Percentiles rank a stretch among this genome's conserved stretches.
Conservation (phyloP, 768 basidiomycete species). For the Naganishia randhawae region DNA sequence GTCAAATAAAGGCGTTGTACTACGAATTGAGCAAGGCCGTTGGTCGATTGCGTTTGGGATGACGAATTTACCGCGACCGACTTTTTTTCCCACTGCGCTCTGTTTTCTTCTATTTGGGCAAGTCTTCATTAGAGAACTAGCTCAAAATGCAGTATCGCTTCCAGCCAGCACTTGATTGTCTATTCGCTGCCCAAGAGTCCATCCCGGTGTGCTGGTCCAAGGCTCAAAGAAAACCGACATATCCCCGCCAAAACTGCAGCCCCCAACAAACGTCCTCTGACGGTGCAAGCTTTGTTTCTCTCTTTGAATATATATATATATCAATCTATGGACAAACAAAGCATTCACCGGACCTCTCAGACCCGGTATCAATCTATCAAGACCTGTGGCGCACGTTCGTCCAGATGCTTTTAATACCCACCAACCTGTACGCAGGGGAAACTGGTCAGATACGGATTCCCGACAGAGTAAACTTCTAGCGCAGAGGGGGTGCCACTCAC, state of each 20-base stretch:
- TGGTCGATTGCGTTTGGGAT: neutral
- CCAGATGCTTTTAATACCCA: constrained; percentile 11
- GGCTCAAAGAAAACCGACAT: no score
- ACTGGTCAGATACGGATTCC: neutral
- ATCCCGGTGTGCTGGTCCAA: no score
- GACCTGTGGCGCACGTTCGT: neutral
- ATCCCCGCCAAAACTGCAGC: no score
- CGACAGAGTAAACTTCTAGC: no score
- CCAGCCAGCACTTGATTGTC: no score
- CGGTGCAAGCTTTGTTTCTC: no score
- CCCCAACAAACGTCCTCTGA: no score
- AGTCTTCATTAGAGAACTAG: no score
- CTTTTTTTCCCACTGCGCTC: neutral
- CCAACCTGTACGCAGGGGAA: neutral
- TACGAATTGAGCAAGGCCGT: neutral
- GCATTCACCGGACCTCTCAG: neutral
- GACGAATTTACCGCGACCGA: constrained; percentile 14
- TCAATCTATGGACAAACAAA: neutral
- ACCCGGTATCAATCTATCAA: neutral
- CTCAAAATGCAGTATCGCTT: no score
- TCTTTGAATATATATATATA: neutral
- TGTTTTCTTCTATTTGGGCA: neutral
- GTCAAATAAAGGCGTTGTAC: neutral
- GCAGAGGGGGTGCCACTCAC: constrained; percentile 34
- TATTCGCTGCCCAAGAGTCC: no score